Conservation (phyloP, 1,284 basidiomycete genomes). For the Fomitopsis schrenkii region DNA sequence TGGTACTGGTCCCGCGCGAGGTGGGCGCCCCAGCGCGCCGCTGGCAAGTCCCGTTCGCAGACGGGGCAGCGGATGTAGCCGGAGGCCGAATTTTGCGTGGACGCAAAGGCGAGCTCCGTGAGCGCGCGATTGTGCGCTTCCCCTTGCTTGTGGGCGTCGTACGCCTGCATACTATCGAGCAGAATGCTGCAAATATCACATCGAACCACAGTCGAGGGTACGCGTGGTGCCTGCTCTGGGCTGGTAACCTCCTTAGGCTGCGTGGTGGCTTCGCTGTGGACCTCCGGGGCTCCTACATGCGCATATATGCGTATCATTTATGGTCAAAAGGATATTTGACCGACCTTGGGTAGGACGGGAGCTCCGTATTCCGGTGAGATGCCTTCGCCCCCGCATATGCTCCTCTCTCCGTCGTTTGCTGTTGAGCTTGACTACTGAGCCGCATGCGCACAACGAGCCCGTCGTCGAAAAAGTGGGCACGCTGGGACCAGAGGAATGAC, state of each 20-base stretch:
- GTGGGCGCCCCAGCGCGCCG: constrained; percentile 10
- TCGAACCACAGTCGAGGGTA: neutral
- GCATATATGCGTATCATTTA: neutral
- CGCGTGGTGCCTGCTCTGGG: neutral
- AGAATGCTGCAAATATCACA: constrained; percentile 2
- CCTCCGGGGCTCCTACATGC: neutral
- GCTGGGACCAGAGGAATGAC: neutral
- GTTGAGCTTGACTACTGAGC: neutral
- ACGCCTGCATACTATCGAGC: neutral
- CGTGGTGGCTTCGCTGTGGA: neutral
- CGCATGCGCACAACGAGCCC: neutral
- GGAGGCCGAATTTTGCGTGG: neutral
- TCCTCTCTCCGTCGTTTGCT: neutral
- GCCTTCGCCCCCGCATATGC: neutral
- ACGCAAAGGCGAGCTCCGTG: neutral
- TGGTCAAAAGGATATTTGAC: neutral
- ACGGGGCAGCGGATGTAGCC: constrained; percentile 10
- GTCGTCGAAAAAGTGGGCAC: neutral
- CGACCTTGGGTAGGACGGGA: neutral
- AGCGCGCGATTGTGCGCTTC: neutral
- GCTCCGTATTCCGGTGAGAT: neutral
- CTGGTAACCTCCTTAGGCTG: neutral
- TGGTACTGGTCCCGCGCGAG: constrained; percentile 6
- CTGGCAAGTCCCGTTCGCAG: constrained; percentile 9
- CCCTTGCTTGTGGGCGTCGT: neutral